Conservation (phyloP, 768 basidiomycete species). For the Naematelia encephala region DNA sequence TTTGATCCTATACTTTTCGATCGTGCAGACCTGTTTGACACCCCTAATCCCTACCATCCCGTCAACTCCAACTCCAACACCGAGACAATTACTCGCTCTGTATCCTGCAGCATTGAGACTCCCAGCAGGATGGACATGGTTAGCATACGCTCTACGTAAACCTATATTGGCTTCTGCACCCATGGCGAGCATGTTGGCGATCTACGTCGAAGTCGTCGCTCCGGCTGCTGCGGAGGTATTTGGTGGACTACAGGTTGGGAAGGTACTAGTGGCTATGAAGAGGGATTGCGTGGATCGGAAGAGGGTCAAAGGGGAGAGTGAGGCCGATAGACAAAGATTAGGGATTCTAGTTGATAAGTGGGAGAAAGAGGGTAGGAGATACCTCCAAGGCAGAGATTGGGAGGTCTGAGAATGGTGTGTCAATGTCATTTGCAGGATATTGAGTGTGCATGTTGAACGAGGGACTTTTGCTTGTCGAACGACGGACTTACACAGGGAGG, state of each 20-base stretch:
- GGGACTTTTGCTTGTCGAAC: too few species aligned
- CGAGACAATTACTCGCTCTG: conserved; percentile 27
- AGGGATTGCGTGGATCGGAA: conserved; percentile 32
- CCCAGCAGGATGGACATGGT: conserved; percentile 45
- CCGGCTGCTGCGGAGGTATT: conserved; percentile 29
- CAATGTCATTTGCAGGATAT: too few species aligned
- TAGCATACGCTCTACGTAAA: conserved; percentile 29
- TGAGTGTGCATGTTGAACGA: too few species aligned
- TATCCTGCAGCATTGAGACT: conserved; percentile 30
- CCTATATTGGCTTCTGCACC: conserved; percentile 27
- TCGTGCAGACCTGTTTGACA: conserved; percentile 54
- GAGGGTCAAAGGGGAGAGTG: conserved; percentile 25
- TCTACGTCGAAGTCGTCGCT: conserved; percentile 34
- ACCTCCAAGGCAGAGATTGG: background rate
- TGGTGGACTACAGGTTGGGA: conserved; percentile 36
- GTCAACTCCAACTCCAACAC: conserved; percentile 29
- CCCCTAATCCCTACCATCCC: conserved; percentile 26
- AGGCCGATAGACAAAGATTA: conserved; percentile 21
- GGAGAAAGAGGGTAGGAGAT: background rate
- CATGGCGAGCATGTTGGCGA: conserved; percentile 29
- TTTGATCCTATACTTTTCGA: conserved; percentile 80
- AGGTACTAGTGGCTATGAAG: conserved; percentile 39
- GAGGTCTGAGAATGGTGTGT: too few species aligned
- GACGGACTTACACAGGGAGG: too few species aligned
- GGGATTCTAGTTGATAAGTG: background rate